Evolutionary conservation across 352 stramenopile genomes (phyloP).

Genomic region (Globisporangium viniferum): DNA sequence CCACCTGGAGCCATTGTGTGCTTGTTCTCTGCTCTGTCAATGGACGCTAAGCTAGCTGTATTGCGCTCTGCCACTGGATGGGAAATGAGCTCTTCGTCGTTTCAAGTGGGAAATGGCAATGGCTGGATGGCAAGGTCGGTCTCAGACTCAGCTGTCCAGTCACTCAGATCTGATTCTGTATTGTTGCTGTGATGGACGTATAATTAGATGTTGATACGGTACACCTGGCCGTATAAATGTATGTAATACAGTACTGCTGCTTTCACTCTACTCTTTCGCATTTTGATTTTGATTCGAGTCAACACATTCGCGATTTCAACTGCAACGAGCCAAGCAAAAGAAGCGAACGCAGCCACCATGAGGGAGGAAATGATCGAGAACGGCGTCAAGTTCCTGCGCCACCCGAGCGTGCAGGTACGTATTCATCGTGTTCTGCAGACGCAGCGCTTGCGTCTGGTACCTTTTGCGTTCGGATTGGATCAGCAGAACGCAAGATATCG

Average conservation of each 20-base stretch:
- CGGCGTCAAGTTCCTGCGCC: slow-evolving; percentile 78
- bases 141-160: neutral
- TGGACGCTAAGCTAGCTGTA: neutral
- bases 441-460: neutral
- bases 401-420: slow-evolving; percentile 74
- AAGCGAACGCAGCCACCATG: slow-evolving; percentile 18
- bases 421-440: neutral
- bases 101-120: slow-evolving; percentile 3
- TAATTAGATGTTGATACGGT: neutral
- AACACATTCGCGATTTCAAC: slow-evolving; percentile 15
- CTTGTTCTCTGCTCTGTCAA: neutral
- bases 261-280: neutral
- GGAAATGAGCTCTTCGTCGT: neutral
- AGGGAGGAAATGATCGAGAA: slow-evolving; percentile 75
- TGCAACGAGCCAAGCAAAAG: slow-evolving; percentile 7
- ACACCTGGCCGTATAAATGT: neutral
- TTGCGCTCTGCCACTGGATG: neutral
- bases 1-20: slow-evolving; percentile 12
- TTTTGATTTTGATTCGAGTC: slow-evolving; percentile 14
- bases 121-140: slow-evolving; percentile 9
- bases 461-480: neutral
- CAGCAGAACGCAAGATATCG: neutral
- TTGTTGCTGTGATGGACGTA: neutral
- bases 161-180: neutral
- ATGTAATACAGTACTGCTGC: neutral